These are phyloP conservation scores for Yamadazyma conglobata DNA, from an alignment of 1,139 yeast genomes.

Conservation along the genomic window DNA sequence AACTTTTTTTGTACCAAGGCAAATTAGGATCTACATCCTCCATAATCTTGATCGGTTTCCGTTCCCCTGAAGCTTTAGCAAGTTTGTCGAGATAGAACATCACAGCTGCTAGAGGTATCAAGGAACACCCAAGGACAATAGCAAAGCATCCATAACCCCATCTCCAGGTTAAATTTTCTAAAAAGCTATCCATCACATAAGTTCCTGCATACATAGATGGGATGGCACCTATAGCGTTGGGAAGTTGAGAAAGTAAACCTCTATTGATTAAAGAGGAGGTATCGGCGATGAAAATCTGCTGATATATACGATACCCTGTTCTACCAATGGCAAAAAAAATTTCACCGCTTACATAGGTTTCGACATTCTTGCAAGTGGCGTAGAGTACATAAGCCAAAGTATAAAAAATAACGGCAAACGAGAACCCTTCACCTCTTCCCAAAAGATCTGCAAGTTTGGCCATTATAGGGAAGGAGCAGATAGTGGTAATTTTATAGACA, in stretches of 20 bases:
- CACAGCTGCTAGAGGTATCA: conserved; percentile 22
- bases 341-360: conserved; percentile 28
- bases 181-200: conserved; percentile 22
- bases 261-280: conserved; percentile 32
- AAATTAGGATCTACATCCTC: conserved; percentile 6
- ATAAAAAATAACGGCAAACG: conserved; percentile 19
- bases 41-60: conserved; percentile 5
- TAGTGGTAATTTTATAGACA: conserved; percentile 34
- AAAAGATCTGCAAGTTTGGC: conserved; percentile 36
- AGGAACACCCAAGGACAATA: conserved; percentile 27
- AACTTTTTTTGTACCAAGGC: conserved; percentile 8
- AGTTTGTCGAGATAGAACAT: conserved; percentile 24
- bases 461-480: conserved; percentile 35
- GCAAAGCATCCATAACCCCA: conserved; percentile 41
- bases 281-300: conserved; percentile 24
- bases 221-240: conserved; percentile 20
- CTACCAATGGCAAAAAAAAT: conserved; percentile 28
- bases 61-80: conserved; percentile 16
- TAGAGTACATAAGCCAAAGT: conserved; percentile 24
- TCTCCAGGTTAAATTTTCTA: conserved; percentile 27
- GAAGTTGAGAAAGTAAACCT: conserved; percentile 29
- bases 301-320: conserved; percentile 15
- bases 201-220: conserved; percentile 27
- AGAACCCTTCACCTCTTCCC: conserved; percentile 36
- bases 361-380: conserved; percentile 23